Base-by-base conservation (phyloP, 305 asterid species). In the Petunia hybrid region DNA sequence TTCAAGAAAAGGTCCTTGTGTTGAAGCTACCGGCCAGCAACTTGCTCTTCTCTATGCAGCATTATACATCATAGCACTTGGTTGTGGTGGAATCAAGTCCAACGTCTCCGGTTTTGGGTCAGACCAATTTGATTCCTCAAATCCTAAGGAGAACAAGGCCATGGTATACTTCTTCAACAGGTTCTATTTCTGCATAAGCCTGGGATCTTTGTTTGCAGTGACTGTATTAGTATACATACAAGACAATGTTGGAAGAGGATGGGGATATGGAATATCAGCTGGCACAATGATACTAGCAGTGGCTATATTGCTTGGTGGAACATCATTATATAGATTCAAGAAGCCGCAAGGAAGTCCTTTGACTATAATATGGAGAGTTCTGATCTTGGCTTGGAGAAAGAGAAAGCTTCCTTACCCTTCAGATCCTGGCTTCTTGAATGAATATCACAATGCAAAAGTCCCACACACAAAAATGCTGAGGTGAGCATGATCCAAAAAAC, bases 101-200 rank as follows among this genome's bases (percentile, higher is more conserved):
- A 92, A 90, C 36, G 98, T 95, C 48, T 92, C 99, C 3, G 95
- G 97, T 31, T 92, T 92, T 63, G 99, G 99, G n/a, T 89, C 98
- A 0, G 99, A 95, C 76, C 99, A 95, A 53, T 95, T 95, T 76
- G 97, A 93, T 83, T 6, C 81, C 1, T 83, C 91, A 2, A 80
- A 93, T 59, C 97, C 95, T 0, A 88, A 85, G 56, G 98, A 92
- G 81, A 92, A 84, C 77, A 92, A 92, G 84, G 87, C 92, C 8
- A 95, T 92, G 97, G 77, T 86, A 14, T 92, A 86, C 51, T 95
- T 95, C 87, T 95, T 95, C 88, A 95, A 91, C 83, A 84, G 97
- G 39, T 95, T 93, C 89, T 93, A 92, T 86, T 92, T 95, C 78
- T 87, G 93, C 91, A 91, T 95, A 57, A 94, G 97, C 88, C 74